Conservation (phyloP, 805 yeast genomes). For the Saccharomycopsis guyanensis region DNA sequence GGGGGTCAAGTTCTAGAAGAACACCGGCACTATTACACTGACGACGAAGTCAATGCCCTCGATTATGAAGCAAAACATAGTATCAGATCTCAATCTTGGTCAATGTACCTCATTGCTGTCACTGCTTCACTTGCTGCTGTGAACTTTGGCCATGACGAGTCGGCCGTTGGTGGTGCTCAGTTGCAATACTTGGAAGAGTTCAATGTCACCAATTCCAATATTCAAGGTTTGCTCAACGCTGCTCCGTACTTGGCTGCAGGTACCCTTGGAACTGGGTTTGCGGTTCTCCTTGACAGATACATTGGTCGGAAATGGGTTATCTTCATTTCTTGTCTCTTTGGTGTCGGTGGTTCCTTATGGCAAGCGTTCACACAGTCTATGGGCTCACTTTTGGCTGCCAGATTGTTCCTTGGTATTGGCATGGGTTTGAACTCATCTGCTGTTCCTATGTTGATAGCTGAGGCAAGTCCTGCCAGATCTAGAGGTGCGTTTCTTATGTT, state of each 20-base stretch:
- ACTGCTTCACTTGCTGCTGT: conserved; percentile 49
- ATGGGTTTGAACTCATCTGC: conserved; percentile 62
- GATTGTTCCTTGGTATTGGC: conserved; percentile 55
- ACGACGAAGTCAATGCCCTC: conserved; percentile 28
- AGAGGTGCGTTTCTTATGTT: conserved; percentile 63
- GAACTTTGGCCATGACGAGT: conserved; percentile 68
- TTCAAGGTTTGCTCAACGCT: conserved; percentile 55
- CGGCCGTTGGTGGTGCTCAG: conserved; percentile 63
- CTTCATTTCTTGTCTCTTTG: conserved; percentile 48
- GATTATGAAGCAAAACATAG: conserved; percentile 41
- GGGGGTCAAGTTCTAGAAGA: conserved; percentile 36
- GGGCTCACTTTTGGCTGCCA: conserved; percentile 52
- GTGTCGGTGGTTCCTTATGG: conserved; percentile 56
- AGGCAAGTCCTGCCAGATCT: conserved; percentile 47
- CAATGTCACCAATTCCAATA: conserved; percentile 33
- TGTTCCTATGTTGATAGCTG: conserved; percentile 62
- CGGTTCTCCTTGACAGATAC: conserved; percentile 42
- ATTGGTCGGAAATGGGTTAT: conserved; percentile 57
- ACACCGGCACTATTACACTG: conserved; percentile 24
- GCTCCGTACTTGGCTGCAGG: conserved; percentile 61
- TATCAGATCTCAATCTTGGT: conserved; percentile 39
- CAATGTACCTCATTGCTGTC: conserved; percentile 54
- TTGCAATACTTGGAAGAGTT: conserved; percentile 42
- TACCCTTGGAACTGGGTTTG: conserved; percentile 46
- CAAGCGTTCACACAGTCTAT: conserved; percentile 54